Conservation (phyloP, 2,329 filamentous ascomycete genomes). For the Fusarium sp. region DNA sequence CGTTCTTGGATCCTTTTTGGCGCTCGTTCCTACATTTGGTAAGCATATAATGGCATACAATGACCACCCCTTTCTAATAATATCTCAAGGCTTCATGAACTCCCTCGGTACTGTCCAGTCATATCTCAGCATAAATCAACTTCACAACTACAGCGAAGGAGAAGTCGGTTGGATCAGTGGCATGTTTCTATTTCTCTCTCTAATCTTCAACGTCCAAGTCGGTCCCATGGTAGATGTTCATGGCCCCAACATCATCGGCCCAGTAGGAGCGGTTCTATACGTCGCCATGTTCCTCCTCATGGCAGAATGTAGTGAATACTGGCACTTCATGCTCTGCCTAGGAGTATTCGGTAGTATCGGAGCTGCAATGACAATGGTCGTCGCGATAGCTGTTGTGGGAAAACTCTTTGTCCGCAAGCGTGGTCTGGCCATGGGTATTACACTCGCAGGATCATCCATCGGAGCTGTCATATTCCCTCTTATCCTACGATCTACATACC, state of each 20-base stretch:
- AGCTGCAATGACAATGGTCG: slow-evolving; percentile 51
- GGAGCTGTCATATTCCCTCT: slow-evolving; percentile 51
- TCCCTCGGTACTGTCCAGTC: slow-evolving; percentile 61
- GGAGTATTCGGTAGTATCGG: slow-evolving; percentile 58
- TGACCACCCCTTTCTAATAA: not conserved
- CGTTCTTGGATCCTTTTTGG: slow-evolving; percentile 41
- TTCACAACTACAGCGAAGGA: slow-evolving; percentile 54
- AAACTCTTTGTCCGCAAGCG: slow-evolving; percentile 45
- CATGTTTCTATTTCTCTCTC: slow-evolving; percentile 57
- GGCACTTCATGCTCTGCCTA: slow-evolving; percentile 60
- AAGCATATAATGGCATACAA: not conserved
- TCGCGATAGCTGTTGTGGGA: slow-evolving; percentile 50
- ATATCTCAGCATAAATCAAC: slow-evolving; percentile 58
- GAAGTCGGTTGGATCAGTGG: slow-evolving; percentile 63
- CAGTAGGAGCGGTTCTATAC: slow-evolving; percentile 52
- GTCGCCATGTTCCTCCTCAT: slow-evolving; percentile 57
- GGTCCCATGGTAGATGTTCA: slow-evolving; percentile 62
- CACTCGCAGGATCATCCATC: slow-evolving; percentile 42
- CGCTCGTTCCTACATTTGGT: slow-evolving; percentile 43
- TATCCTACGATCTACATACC: slow-evolving; percentile 48
- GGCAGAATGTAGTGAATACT: slow-evolving; percentile 59
- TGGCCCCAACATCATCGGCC: slow-evolving; percentile 55
- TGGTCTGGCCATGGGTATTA: slow-evolving; percentile 45
- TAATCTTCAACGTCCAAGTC: slow-evolving; percentile 59
- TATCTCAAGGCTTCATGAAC: slow-evolving; percentile 58